Evolutionary conservation across 257 asterid species (phyloP).

Genomic region (Solanum peruvianum): DNA sequence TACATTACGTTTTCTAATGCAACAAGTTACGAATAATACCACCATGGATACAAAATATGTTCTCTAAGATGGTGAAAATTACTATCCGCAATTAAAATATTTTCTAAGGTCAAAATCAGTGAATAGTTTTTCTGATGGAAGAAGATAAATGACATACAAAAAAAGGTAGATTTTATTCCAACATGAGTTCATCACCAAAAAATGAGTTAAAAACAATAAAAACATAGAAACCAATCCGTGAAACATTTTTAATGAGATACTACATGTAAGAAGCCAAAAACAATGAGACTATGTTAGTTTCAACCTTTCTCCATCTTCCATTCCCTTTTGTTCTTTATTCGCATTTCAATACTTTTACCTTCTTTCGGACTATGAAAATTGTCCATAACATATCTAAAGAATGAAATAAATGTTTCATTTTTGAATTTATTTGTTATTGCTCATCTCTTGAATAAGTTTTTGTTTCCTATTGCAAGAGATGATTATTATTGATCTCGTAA

Average conservation of each 20-base stretch:
- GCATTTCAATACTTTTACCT: too few species aligned
- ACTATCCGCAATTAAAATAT: not conserved
- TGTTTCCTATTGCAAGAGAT: not conserved
- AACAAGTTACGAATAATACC: not conserved
- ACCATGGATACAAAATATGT: not conserved
- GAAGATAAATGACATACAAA: not conserved
- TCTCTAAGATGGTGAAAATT: not conserved
- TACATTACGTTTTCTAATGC: constrained; percentile 16
- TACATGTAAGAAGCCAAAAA: too few species aligned
- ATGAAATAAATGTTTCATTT: not conserved
- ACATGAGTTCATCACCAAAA: not conserved
- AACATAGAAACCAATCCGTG: not conserved
- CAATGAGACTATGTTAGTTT: not conserved
- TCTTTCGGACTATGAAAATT: not conserved
- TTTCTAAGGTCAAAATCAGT: not conserved
- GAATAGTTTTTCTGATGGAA: not conserved
- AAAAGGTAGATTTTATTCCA: not conserved
- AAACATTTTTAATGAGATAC: too few species aligned
- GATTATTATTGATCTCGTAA: too few species aligned
- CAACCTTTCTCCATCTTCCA: too few species aligned
- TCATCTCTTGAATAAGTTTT: not conserved
- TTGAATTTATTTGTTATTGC: too few species aligned
- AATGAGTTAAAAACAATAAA: not conserved
- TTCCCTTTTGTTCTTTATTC: not conserved
- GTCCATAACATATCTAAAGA: not conserved